Evolutionary conservation across 2,329 filamentous ascomycete species (phyloP).

Genomic region (Fusarium incarnatum): DNA sequence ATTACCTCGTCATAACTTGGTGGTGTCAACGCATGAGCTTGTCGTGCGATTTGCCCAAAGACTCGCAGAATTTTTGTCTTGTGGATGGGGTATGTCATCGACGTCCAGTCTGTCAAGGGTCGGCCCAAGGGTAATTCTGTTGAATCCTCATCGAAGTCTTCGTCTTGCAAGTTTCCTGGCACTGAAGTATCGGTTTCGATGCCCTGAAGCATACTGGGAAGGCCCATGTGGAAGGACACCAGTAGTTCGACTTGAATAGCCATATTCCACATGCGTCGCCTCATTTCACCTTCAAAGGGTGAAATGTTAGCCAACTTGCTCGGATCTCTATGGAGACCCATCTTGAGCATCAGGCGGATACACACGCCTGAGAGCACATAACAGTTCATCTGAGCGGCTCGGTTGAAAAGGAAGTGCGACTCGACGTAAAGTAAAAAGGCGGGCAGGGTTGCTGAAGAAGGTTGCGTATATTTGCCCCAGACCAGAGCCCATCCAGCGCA

Average conservation of each 20-base stretch:
- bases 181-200: constrained; percentile 72
- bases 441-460: constrained; percentile 61
- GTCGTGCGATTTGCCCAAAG: constrained; percentile 62
- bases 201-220: constrained; percentile 73
- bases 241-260: constrained; percentile 70
- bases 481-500: constrained; percentile 65
- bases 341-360: constrained; percentile 67
- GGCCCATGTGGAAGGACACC: constrained; percentile 74
- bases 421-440: constrained; percentile 65
- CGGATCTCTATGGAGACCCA: constrained; percentile 69
- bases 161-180: constrained; percentile 72
- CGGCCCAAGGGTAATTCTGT: constrained; percentile 66
- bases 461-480: constrained; percentile 62
- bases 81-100: constrained; percentile 65
- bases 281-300: constrained; percentile 66
- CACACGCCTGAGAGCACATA: constrained; percentile 64
- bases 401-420: constrained; percentile 64
- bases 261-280: constrained; percentile 65
- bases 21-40: constrained; percentile 61
- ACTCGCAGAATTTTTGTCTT: constrained; percentile 62
- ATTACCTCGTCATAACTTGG: constrained; percentile 63
- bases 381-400: constrained; percentile 63
- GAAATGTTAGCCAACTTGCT: constrained; percentile 62
- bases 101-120: constrained; percentile 69
- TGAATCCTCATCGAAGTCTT: constrained; percentile 70